phyloP scores from a whole-genome alignment of 1,139 yeast genomes.

The Yamadazyma diospyri region DNA sequence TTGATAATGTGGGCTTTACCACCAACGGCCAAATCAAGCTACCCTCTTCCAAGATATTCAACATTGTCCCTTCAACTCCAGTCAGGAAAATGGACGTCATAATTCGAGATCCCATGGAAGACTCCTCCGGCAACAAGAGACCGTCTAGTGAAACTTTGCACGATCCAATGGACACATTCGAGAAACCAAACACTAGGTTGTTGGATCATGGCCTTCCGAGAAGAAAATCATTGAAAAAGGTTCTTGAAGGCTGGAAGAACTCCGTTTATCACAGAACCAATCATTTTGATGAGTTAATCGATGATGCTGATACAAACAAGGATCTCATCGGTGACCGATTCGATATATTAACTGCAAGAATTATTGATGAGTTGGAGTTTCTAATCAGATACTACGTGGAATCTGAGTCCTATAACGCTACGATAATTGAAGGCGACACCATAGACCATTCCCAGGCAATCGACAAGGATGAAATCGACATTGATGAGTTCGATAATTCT shows the following conservation, averaged over 20 bases:
- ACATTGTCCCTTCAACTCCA: conserved; percentile 64
- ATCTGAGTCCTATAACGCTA: conserved; percentile 19
- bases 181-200: conserved; percentile 2
- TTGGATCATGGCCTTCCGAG: conserved; percentile 19
- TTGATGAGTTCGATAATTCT: conserved; percentile 13
- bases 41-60: conserved; percentile 44
- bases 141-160: conserved; percentile 1
- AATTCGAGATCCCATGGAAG: conserved; percentile 14
- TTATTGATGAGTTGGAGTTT: conserved; percentile 66
- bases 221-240: conserved; percentile 35
- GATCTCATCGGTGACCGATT: conserved; percentile 43
- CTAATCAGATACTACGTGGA: conserved; percentile 35
- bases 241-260: conserved; percentile 44
- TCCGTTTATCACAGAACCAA: conserved; percentile 19
- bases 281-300: conserved; percentile 13
- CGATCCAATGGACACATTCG: conserved; percentile 4
- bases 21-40: conserved; percentile 48
- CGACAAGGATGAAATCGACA: conserved; percentile 17
- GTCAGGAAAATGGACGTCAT: conserved; percentile 55
- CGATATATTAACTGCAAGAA: conserved; percentile 76
- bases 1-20: conserved; percentile 40
- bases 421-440: conserved; percentile 24
- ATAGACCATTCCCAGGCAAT: conserved; percentile 12
- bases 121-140: not conserved
- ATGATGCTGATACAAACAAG: conserved; percentile 7